phyloP scores from a whole-genome alignment of 176 grass and related monocot genomes.

The Rhynchospora tenuis region DNA sequence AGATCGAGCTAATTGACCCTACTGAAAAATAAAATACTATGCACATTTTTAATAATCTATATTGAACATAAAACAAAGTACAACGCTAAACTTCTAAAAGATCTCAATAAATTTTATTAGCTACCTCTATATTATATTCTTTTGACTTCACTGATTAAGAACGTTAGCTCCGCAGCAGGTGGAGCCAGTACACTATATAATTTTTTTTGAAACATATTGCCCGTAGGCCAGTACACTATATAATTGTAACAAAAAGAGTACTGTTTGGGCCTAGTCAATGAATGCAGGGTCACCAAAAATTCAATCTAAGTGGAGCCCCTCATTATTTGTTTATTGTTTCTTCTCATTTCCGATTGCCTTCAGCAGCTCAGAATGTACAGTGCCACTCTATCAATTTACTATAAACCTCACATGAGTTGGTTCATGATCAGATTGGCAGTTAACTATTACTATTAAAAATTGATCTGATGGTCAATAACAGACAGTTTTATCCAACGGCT shows the following conservation, averaged over 20 bases:
- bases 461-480: too few species aligned
- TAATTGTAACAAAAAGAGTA: background rate
- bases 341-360: background rate
- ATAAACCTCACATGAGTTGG: background rate
- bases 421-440: background rate
- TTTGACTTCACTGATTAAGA: background rate
- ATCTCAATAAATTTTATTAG: too few species aligned
- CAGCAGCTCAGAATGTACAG: background rate
- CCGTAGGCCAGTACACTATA: too few species aligned
- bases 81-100: too few species aligned
- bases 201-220: too few species aligned
- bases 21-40: too few species aligned
- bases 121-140: background rate
- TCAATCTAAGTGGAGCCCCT: background rate
- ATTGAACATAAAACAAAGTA: too few species aligned
- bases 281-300: background rate
- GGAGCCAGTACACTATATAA: background rate
- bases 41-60: too few species aligned
- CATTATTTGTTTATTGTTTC: background rate
- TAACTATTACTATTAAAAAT: background rate
- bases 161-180: background rate
- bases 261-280: conserved; percentile 1
- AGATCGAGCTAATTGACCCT: too few species aligned
- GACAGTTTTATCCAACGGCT: too few species aligned
- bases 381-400: background rate